phyloP scores from a whole-genome alignment of 768 basidiomycete genomes.

The Neoboletus brunneissimus region DNA sequence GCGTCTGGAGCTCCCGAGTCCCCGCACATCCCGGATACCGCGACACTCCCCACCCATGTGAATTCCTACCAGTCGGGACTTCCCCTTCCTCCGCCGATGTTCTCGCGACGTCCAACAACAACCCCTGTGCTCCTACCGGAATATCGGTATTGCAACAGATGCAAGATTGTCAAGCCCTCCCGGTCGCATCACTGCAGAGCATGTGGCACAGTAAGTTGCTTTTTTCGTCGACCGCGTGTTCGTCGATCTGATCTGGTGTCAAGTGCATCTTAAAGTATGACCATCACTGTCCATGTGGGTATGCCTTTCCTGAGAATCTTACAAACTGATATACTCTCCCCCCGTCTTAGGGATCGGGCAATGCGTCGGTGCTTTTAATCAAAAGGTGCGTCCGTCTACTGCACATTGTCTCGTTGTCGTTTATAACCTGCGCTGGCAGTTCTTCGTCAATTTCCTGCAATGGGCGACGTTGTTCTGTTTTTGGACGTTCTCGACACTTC shows the following conservation, averaged over 20 bases:
- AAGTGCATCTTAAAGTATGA: slow-evolving; percentile 83
- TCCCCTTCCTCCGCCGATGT: slow-evolving; percentile 12
- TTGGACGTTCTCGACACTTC: slow-evolving; percentile 61
- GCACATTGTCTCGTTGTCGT: not conserved
- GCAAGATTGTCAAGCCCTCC: slow-evolving; percentile 68
- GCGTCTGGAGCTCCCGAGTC: slow-evolving; percentile 6
- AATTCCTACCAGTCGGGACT: slow-evolving; percentile 2
- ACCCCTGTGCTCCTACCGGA: slow-evolving; percentile 56
- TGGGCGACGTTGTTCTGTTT: slow-evolving; percentile 58
- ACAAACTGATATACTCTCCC: not conserved
- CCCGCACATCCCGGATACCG: slow-evolving; percentile 2
- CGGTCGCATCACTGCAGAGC: slow-evolving; percentile 76
- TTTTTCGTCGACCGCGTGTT: not conserved
- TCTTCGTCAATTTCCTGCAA: slow-evolving; percentile 79
- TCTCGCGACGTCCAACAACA: slow-evolving; percentile 35
- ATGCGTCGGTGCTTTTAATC: slow-evolving; percentile 90
- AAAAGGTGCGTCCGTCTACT: slow-evolving; percentile 54
- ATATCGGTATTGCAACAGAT: slow-evolving; percentile 62
- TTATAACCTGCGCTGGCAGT: slow-evolving; percentile 39
- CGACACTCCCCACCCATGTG: slow-evolving; percentile 11
- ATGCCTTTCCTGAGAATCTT: not conserved
- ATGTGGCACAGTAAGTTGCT: slow-evolving; percentile 70
- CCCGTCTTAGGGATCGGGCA: slow-evolving; percentile 75
- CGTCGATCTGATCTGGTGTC: not conserved
- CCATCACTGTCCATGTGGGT: slow-evolving; percentile 86